A percentile compares a stretch with the other conserved stretches of the same genome.
phyloP scores from a whole-genome alignment of 2,329 filamentous ascomycete species.

The Paecilomyces formosus region DNA sequence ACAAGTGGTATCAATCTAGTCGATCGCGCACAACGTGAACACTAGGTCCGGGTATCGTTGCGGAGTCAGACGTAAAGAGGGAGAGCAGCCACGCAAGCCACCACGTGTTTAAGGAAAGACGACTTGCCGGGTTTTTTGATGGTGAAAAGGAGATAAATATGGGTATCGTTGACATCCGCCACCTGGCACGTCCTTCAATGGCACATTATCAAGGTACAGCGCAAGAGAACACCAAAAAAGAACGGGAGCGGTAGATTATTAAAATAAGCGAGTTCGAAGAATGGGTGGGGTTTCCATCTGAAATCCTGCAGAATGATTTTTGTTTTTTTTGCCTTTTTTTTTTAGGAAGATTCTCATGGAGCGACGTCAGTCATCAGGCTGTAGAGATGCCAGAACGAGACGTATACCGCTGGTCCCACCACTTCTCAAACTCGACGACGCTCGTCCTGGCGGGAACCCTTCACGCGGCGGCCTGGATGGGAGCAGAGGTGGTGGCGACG shows the following conservation, averaged over 20 bases:
- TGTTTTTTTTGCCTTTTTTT: slow-evolving; percentile 10
- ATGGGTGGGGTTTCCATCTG: slow-evolving; percentile 6
- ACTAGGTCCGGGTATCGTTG: slow-evolving; percentile 19
- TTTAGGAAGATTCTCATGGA: slow-evolving; percentile 3
- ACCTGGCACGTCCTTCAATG: slow-evolving; percentile 6
- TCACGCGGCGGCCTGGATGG: slow-evolving; percentile 38
- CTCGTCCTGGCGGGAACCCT: slow-evolving; percentile 22
- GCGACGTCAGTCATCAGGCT: slow-evolving; percentile 12
- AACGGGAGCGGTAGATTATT: slow-evolving; percentile 21
- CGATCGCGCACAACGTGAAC: slow-evolving; percentile 19
- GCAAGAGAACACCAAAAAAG: slow-evolving; percentile 10
- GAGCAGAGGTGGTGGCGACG: slow-evolving; percentile 23
- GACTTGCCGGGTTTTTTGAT: slow-evolving; percentile 1
- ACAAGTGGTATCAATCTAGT: slow-evolving; percentile 32
- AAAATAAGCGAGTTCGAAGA: slow-evolving; percentile 9
- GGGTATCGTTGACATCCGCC: slow-evolving; percentile 24
- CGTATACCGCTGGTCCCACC: slow-evolving; percentile 30
- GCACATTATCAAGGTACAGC: slow-evolving; percentile 6
- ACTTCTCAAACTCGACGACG: slow-evolving; percentile 33
- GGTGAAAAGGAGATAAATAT: background rate
- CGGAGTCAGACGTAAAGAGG: slow-evolving; percentile 25
- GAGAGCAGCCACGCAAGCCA: slow-evolving; percentile 14
- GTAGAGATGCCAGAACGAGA: slow-evolving; percentile 19
- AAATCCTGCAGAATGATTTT: slow-evolving; percentile 6
- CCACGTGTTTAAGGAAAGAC: slow-evolving; percentile 2